Evolutionary conservation across 2,329 filamentous ascomycete genomes (phyloP).

Genomic region (Ceratocystiopsis sp.): DNA sequence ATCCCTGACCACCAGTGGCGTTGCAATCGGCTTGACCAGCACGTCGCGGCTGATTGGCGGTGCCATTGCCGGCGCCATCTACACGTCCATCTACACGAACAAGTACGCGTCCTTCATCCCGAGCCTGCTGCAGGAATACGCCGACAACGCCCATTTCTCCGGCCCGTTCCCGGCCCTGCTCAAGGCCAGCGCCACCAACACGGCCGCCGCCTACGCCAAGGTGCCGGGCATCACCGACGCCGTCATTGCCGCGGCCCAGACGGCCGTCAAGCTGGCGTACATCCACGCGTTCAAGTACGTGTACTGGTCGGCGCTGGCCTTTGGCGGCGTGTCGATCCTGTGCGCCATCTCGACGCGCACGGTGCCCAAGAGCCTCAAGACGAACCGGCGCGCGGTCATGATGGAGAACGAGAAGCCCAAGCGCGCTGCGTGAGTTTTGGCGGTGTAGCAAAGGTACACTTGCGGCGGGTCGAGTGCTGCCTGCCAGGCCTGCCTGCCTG

Average conservation of each 20-base stretch:
- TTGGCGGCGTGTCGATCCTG: constrained; percentile 16
- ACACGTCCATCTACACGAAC: constrained; percentile 17
- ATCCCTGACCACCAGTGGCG: constrained; percentile 9
- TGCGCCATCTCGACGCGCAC: constrained; percentile 1
- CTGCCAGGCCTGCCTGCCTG: no score
- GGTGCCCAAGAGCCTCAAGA: constrained; percentile 1
- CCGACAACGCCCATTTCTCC: constrained; percentile 7
- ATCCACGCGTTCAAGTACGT: constrained; percentile 12
- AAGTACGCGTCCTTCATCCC: constrained; percentile 12
- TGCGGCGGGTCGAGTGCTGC: no score
- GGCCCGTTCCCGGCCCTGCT: constrained; percentile 9
- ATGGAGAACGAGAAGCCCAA: constrained; percentile 4
- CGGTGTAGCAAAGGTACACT: no score
- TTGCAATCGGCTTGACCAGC: constrained; percentile 17
- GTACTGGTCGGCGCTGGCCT: constrained; percentile 20
- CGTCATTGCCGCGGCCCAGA: constrained; percentile 14
- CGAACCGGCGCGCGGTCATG: constrained; percentile 1
- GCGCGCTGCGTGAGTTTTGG: no score
- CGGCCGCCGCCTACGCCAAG: constrained; percentile 14
- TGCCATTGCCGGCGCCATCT: constrained; percentile 20
- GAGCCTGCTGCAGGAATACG: constrained; percentile 6
- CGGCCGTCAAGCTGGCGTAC: constrained; percentile 16
- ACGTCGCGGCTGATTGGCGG: constrained; percentile 19
- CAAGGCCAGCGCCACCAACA: constrained; percentile 14
- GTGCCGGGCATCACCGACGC: constrained; percentile 13